phyloP scores from a whole-genome alignment of 768 basidiomycete genomes.

The Artomyces pyxidatus region DNA sequence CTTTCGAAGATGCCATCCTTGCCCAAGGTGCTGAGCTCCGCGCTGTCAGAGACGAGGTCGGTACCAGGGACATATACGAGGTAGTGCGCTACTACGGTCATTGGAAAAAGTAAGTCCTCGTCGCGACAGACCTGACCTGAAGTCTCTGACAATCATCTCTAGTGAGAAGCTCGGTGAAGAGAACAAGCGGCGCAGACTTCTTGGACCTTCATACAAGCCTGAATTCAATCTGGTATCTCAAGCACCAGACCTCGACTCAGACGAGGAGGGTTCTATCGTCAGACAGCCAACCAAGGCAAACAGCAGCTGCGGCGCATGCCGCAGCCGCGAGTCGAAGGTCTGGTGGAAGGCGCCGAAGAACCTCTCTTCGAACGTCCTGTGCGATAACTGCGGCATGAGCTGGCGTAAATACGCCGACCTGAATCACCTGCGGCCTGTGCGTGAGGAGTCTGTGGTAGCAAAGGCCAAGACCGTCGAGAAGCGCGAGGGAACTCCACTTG shows the following conservation, averaged over 20 bases:
- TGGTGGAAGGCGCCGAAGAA: conserved; percentile 96
- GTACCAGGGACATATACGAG: conserved; percentile 60
- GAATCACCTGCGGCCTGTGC: conserved; percentile 54
- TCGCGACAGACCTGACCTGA: conserved; percentile 4
- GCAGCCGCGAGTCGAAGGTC: conserved; percentile 63
- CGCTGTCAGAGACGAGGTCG: conserved; percentile 66
- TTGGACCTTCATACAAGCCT: conserved; percentile 3
- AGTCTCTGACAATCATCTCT: conserved; percentile 1
- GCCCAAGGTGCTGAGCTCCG: conserved; percentile 76
- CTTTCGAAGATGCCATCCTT: conserved; percentile 70
- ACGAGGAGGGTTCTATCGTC: conserved; percentile 75
- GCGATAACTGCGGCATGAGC: conserved; percentile 77
- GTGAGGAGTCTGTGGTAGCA: conserved; percentile 53
- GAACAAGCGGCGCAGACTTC: conserved; percentile 26
- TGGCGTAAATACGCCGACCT: conserved; percentile 94
- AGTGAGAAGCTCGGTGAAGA: conserved; percentile 67
- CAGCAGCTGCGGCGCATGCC: conserved; percentile 73
- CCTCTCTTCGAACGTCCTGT: conserved; percentile 68
- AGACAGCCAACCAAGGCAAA: conserved; percentile 44
- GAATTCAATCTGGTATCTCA: background rate
- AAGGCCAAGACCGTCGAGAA: conserved; percentile 34
- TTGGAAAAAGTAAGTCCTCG: conserved; percentile 66
- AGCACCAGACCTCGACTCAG: conserved; percentile 25
- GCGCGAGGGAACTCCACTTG: conserved; percentile 53
- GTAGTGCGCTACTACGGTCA: conserved; percentile 78